Evolutionary conservation across 768 basidiomycete genomes (phyloP), one percentile per base, ranked within the genome.

Genomic region (Arthromyces matolae): DNA sequence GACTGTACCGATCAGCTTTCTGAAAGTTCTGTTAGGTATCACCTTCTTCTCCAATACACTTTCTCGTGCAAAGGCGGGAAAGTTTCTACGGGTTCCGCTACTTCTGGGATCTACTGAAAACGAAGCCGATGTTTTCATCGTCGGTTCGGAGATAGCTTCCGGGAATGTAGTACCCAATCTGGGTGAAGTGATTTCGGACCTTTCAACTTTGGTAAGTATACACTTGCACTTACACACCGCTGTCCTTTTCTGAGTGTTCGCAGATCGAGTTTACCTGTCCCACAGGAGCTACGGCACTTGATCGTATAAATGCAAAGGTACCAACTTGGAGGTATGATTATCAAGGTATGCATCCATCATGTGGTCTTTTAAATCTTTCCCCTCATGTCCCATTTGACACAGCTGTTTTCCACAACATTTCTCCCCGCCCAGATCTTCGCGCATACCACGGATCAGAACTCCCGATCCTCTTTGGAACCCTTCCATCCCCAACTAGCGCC

Each of bases 371-470:
- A 64, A 36, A 60, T 63, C 56, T 61, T 59, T 64, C 34, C 25
- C 50, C n/a, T 20, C 3, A n/a, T n/a, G n/a, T n/a, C n/a, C n/a
- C n/a, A 24, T 9, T 24, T 25, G 16, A 18, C n/a, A n/a, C 48
- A 70, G 69, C 56, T 24, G 59, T 69, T 12, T 71, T 70, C 45
- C 65, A 64, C 8, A 63, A 66, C 38, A 64, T 71, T 19, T 65
- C 68, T 3, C 51, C 56, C 27, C 59, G 60, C 10, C 55, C 61
- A 4, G 63, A 66, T 39, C 48, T 69, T 5, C 62, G 71, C n/a
- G 61, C 69, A 5, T 70, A 65, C 42, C 71, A 72, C 34, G 60
- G 62, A 0, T 64, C 68, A 1, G 64, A 71, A 24, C 63, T 75
- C 18, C 68, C 71, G 0, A 56, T 69, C 19, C 60, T 68, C 24